Percentiles rank a stretch among this genome's conserved stretches.
These are phyloP conservation scores for Kwoniella mangroviensis DNA, from an alignment of 768 basidiomycete species.

Conservation along the genomic window DNA sequence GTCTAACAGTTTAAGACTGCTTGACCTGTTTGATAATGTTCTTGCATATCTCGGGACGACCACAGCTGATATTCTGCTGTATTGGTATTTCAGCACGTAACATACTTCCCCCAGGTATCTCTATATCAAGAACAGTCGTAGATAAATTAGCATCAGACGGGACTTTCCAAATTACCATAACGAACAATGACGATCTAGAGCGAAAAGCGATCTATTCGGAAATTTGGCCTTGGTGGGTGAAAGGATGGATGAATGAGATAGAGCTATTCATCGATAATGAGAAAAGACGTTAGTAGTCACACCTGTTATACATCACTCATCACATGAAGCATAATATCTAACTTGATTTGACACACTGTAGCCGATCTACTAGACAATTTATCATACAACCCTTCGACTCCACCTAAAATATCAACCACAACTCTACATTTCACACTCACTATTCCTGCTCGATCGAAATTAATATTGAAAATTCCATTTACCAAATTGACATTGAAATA, in stretches of 20 bases:
- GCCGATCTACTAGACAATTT: conserved; percentile 71
- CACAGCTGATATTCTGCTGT: no score
- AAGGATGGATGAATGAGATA: conserved; percentile 83
- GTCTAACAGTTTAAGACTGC: conserved; percentile 2
- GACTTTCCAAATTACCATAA: conserved; percentile 69
- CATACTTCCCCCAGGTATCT: conserved; percentile 63
- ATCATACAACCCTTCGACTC: conserved; percentile 69
- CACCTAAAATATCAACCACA: conserved; percentile 70
- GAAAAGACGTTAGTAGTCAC: conserved; percentile 27
- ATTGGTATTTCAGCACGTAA: conserved; percentile 44
- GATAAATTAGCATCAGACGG: conserved; percentile 79
- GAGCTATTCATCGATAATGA: conserved; percentile 60
- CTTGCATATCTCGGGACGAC: neutral
- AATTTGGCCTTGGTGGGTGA: conserved; percentile 90
- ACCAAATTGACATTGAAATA: conserved; percentile 85
- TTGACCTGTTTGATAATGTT: no score
- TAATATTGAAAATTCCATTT: conserved; percentile 73
- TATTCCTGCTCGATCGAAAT: conserved; percentile 70
- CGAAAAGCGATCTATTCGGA: conserved; percentile 75
- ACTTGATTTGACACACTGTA: conserved; percentile 47
- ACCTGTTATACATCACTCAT: neutral
- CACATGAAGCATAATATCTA: neutral
- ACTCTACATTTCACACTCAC: conserved; percentile 72
- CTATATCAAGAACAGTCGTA: conserved; percentile 71
- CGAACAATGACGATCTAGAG: conserved; percentile 64